phyloP scores from a whole-genome alignment of 495 filamentous ascomycete species.

The Talaromyces ruber region DNA sequence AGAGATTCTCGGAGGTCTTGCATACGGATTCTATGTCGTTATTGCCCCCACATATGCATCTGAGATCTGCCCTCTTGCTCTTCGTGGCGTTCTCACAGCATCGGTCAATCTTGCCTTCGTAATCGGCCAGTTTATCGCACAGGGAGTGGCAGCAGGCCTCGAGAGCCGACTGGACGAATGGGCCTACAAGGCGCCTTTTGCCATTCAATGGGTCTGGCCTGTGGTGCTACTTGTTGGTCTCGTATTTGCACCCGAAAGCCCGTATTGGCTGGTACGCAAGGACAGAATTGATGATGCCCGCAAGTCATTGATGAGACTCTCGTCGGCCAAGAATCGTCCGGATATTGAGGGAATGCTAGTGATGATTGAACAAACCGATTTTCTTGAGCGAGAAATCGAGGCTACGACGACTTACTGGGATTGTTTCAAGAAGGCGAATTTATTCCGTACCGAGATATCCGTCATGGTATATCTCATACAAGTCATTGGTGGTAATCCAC shows the following conservation, averaged over 20 bases:
- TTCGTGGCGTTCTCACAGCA: conserved; percentile 35
- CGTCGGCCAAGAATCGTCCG: conserved; percentile 3
- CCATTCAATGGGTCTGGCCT: conserved; percentile 49
- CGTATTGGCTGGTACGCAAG: conserved; percentile 36
- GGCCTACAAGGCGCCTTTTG: conserved; percentile 49
- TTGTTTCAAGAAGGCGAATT: conserved; percentile 30
- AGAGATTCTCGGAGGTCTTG: conserved; percentile 13
- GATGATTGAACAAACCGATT: conserved; percentile 27
- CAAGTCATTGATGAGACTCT: conserved; percentile 31
- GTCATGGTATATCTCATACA: conserved; percentile 19
- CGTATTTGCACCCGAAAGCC: conserved; percentile 36
- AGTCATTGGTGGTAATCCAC: conserved; percentile 19
- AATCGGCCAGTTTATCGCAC: conserved; percentile 43
- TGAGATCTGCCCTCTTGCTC: conserved; percentile 37
- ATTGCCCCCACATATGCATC: conserved; percentile 44
- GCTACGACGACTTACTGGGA: conserved; percentile 26
- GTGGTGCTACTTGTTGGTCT: conserved; percentile 29
- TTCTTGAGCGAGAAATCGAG: conserved; percentile 21
- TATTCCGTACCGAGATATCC: conserved; percentile 32
- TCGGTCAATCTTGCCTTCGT: conserved; percentile 41
- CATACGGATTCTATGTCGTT: conserved; percentile 39
- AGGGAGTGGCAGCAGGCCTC: conserved; percentile 37
- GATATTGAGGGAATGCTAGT: conserved; percentile 23
- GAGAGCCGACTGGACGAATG: conserved; percentile 27
- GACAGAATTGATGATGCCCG: conserved; percentile 35